These are phyloP conservation scores for Cyclotella choctawhatcheeana DNA, from an alignment of 108 stramenopile genomes.

Conservation along the genomic window DNA sequence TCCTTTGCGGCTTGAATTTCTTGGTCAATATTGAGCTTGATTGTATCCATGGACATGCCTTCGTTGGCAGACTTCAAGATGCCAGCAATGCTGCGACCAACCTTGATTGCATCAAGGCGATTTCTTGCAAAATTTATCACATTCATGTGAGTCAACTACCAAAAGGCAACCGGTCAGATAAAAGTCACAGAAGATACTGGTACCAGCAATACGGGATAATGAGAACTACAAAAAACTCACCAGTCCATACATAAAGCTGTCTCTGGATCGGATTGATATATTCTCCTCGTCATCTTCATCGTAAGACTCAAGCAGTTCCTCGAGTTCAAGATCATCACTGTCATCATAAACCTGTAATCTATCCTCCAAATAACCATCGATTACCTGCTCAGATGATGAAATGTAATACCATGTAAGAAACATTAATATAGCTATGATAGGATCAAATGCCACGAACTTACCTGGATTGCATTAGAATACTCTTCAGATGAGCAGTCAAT, in stretches of 20 bases:
- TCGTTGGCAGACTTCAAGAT: conserved; percentile 25
- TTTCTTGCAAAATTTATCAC: conserved; percentile 26
- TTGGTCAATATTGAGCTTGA: conserved; percentile 42
- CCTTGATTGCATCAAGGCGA: conserved; percentile 35
- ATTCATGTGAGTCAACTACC: not conserved
- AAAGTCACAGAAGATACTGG: no score
- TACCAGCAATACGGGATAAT: no score
- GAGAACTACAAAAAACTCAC: no score
- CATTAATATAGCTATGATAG: no score
- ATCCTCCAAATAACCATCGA: not conserved
- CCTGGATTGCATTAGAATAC: not conserved
- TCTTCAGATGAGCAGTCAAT: no score
- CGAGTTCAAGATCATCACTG: not conserved
- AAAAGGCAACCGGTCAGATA: no score
- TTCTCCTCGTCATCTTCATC: not conserved
- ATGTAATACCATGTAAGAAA: no score
- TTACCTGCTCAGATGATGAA: no score
- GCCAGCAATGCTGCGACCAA: conserved; percentile 27
- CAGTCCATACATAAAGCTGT: not conserved
- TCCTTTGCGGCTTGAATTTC: conserved; percentile 45
- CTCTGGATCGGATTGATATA: not conserved
- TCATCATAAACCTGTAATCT: not conserved
- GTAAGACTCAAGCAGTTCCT: not conserved
- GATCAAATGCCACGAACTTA: no score
- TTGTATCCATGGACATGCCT: conserved; percentile 27